Percentiles rank a stretch among this genome's conserved stretches.
phyloP scores from a whole-genome alignment of 169 alveolate species.

The Plasmodium gaboni region DNA sequence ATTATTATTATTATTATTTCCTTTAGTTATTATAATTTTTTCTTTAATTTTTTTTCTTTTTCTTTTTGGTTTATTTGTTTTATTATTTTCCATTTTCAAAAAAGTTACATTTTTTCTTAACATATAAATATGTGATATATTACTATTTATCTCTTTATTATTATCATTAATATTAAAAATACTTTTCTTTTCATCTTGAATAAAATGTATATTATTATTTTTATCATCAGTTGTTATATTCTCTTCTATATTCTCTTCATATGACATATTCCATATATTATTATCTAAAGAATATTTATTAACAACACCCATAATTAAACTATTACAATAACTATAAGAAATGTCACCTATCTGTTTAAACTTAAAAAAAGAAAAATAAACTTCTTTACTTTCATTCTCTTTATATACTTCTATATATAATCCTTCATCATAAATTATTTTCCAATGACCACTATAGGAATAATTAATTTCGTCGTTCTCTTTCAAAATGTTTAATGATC shows the following conservation, averaged over 20 bases:
- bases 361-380: constrained; percentile 67
- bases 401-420: constrained; percentile 55
- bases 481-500: constrained; percentile 30
- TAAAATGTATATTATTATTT: not conserved
- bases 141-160: not conserved
- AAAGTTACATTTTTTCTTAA: not conserved
- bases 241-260: not conserved
- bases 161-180: not conserved
- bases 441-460: constrained; percentile 65
- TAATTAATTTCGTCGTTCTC: constrained; percentile 15
- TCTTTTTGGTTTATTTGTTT: not conserved
- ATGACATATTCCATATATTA: not conserved
- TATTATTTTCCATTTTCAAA: not conserved
- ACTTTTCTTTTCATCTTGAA: not conserved
- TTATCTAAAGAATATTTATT: constrained; percentile 29
- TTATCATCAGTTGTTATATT: not conserved
- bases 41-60: not conserved
- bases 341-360: constrained; percentile 12
- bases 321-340: constrained; percentile 68
- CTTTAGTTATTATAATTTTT: too few species aligned
- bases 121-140: not conserved
- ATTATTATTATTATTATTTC: not conserved
- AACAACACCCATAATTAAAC: constrained; percentile 42
- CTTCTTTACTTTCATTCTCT: constrained; percentile 27
- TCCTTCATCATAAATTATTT: constrained; percentile 68